These are phyloP conservation scores for Auriscalpium microsporum DNA, from an alignment of 768 basidiomycete genomes.

Conservation along the genomic window DNA sequence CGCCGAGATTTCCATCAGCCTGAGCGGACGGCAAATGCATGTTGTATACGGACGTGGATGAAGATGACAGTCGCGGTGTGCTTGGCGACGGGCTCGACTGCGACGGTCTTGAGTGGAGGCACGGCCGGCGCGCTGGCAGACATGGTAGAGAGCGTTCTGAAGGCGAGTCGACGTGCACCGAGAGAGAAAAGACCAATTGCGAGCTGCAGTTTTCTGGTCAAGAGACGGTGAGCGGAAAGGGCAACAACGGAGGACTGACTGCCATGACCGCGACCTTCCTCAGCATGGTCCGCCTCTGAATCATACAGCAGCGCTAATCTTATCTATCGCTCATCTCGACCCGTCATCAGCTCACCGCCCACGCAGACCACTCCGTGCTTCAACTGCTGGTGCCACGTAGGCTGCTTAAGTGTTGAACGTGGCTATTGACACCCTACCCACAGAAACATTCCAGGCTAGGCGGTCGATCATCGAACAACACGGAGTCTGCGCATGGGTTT, in stretches of 20 bases:
- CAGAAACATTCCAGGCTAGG: no score
- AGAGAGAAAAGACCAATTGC: not conserved
- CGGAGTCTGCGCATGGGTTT: no score
- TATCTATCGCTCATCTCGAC: no score
- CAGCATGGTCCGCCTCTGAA: not conserved
- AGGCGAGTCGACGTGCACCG: not conserved
- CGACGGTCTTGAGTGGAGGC: not conserved
- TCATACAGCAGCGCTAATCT: no score
- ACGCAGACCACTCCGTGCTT: no score
- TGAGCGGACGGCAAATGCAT: not conserved
- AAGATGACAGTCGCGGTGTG: slow-evolving; percentile 89
- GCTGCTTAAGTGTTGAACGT: no score
- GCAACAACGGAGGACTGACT: not conserved
- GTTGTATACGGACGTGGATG: slow-evolving; percentile 57
- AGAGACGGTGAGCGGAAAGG: not conserved
- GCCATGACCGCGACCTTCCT: not conserved
- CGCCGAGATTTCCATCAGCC: not conserved
- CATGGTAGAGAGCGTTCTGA: not conserved
- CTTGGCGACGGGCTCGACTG: slow-evolving; percentile 34
- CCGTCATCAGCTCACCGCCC: no score
- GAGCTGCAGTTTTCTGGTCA: not conserved
- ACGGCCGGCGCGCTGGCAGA: not conserved
- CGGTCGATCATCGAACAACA: no score
- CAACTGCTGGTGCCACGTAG: no score
- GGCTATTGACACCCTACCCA: no score